Conservation (phyloP, 2,329 filamentous ascomycete genomes). For the Colletotrichum noveboracense region DNA sequence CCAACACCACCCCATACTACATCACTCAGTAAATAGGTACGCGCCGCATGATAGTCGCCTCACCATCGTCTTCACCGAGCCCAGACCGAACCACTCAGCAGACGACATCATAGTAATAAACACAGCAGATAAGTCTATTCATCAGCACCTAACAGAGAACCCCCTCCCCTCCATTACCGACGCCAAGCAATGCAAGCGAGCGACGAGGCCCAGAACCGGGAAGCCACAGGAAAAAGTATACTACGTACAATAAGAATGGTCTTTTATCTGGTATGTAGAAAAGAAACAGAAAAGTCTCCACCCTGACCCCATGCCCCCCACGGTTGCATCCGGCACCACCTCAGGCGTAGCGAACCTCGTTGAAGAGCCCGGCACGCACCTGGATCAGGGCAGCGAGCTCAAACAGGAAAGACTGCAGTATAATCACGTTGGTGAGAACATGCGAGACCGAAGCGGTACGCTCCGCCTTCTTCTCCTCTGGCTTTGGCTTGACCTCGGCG, state of each 20-base stretch:
- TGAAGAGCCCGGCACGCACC: constrained; percentile 76
- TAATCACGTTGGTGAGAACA: constrained; percentile 78
- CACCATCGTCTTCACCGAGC: not conserved
- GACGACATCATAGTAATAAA: not conserved
- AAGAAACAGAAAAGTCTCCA: not conserved
- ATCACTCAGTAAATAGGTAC: not conserved
- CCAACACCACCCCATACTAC: too few species aligned
- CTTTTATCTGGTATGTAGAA: not conserved
- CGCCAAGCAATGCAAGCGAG: not conserved
- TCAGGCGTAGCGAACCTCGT: constrained; percentile 71
- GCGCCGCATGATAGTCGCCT: not conserved
- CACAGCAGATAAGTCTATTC: not conserved
- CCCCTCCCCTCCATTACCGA: not conserved
- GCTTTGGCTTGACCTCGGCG: constrained; percentile 27
- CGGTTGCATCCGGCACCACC: not conserved
- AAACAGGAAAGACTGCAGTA: constrained; percentile 80
- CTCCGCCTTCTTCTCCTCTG: constrained; percentile 27
- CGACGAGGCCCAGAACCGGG: not conserved
- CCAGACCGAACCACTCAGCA: not conserved
- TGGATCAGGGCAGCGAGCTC: constrained; percentile 79
- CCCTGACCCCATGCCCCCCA: not conserved
- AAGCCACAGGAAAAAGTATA: not conserved
- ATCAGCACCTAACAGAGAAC: not conserved
- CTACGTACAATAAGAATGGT: not conserved
- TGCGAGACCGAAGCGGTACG: constrained; percentile 74